Percentiles rank a stretch among this genome's conserved stretches.
phyloP scores from a whole-genome alignment of 2,329 filamentous ascomycete species.

The Phaeosphaeriaceae sp. region DNA sequence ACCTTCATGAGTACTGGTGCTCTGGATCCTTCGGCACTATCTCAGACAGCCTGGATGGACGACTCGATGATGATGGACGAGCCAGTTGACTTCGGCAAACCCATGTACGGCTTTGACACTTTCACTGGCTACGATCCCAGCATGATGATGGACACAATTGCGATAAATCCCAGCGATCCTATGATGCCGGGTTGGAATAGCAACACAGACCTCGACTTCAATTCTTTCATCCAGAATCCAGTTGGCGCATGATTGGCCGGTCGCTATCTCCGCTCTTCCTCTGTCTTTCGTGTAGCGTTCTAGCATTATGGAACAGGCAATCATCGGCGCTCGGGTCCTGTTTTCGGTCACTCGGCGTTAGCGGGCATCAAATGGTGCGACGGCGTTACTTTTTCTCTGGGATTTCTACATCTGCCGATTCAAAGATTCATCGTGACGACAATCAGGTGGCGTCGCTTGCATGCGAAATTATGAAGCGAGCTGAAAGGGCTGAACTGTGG shows the following conservation, averaged over 20 bases:
- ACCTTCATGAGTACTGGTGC: constrained; percentile 38
- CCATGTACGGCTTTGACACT: constrained; percentile 41
- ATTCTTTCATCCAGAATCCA: constrained; percentile 45
- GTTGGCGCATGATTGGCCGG: constrained; percentile 37
- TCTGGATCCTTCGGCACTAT: constrained; percentile 40
- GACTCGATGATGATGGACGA: constrained; percentile 49
- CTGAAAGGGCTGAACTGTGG: not conserved
- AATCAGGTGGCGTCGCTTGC: not conserved
- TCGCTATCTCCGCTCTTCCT: constrained; percentile 23
- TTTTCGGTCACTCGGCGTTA: constrained; percentile 6
- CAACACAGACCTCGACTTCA: constrained; percentile 45
- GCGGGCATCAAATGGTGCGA: constrained; percentile 10
- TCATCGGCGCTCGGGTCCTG: constrained; percentile 13
- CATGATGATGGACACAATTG: constrained; percentile 43
- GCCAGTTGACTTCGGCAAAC: constrained; percentile 43
- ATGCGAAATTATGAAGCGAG: not conserved
- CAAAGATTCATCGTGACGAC: constrained; percentile 38
- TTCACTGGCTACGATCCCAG: constrained; percentile 41
- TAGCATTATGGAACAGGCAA: constrained; percentile 20
- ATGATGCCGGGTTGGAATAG: constrained; percentile 47
- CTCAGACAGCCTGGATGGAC: constrained; percentile 37
- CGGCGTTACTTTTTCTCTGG: constrained; percentile 13
- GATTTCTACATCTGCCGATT: constrained; percentile 14
- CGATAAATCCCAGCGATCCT: constrained; percentile 36
- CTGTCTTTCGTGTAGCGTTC: constrained; percentile 32